Percentiles rank a stretch among this genome's conserved stretches.
These are phyloP conservation scores for Zygosaccharomyces gambellarensis DNA, from an alignment of 805 yeast genomes.

Conservation along the genomic window DNA sequence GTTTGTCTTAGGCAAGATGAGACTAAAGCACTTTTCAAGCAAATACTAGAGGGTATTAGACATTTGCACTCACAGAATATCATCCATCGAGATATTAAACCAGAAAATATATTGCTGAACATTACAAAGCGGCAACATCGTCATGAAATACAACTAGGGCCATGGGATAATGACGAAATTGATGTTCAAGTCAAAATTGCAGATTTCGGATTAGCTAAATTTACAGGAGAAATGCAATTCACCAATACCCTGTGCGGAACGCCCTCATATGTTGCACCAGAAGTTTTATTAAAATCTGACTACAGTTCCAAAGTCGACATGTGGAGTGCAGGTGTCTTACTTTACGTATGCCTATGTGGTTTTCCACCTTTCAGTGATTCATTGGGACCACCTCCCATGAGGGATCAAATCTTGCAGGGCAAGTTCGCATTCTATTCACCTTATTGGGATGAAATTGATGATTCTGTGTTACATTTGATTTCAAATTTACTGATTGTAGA, in stretches of 20 bases:
- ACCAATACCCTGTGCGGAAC: constrained; percentile 82
- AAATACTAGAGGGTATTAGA: constrained; percentile 58
- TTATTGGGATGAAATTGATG: constrained; percentile 70
- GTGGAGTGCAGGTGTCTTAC: constrained; percentile 77
- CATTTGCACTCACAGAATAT: constrained; percentile 65
- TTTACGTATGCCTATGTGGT: constrained; percentile 77
- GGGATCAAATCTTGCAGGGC: constrained; percentile 64
- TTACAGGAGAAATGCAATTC: constrained; percentile 64
- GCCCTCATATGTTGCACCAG: constrained; percentile 86
- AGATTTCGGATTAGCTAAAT: constrained; percentile 67
- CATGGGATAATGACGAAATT: constrained; percentile 49
- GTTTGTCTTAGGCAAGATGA: constrained; percentile 58
- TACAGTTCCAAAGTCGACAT: constrained; percentile 71
- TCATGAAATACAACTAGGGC: constrained; percentile 34
- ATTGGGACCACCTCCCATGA: constrained; percentile 72
- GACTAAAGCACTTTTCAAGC: constrained; percentile 57
- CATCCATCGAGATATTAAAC: constrained; percentile 75
- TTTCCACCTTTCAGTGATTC: constrained; percentile 85
- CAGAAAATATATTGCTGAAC: constrained; percentile 59
- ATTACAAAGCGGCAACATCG: constrained; percentile 42
- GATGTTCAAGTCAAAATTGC: constrained; percentile 71
- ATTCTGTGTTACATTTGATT: constrained; percentile 60
- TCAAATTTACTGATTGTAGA: constrained; percentile 59
- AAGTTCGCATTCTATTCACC: constrained; percentile 73
- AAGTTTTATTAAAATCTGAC: constrained; percentile 50